A percentile compares a stretch with the other conserved stretches of the same genome.
These are phyloP conservation scores for Entelexis paramagnoliae DNA, from an alignment of 1,139 yeast genomes.

Conservation along the genomic window DNA sequence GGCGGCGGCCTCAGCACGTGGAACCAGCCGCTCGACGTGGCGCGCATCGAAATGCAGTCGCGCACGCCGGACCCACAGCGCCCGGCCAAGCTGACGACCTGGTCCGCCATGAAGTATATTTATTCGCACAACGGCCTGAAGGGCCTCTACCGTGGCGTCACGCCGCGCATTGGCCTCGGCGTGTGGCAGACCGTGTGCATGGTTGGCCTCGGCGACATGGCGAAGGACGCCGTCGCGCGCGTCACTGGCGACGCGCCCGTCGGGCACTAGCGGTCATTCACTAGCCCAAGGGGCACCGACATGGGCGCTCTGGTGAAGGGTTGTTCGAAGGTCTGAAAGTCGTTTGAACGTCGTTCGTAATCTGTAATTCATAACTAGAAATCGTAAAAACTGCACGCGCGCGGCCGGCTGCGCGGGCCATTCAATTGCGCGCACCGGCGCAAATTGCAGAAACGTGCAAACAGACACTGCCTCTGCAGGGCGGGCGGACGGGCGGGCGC, in stretches of 20 bases:
- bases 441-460: no score
- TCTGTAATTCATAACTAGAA: no score
- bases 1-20: slow-evolving; percentile 98
- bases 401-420: no score
- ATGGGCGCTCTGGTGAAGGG: no score
- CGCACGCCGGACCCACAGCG: slow-evolving; percentile 87
- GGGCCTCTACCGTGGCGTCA: slow-evolving; percentile 91
- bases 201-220: slow-evolving; percentile 98
- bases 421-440: no score
- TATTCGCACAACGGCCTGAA: slow-evolving; percentile 71
- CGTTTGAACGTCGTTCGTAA: no score
- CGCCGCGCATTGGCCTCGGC: slow-evolving; percentile 93
- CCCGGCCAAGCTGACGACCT: slow-evolving; percentile 79
- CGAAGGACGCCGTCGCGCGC: slow-evolving; percentile 52
- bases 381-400: no score
- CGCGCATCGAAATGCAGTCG: slow-evolving; percentile 96
- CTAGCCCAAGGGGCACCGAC: no score
- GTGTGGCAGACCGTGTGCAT: slow-evolving; percentile 98
- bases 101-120: slow-evolving; percentile 71
- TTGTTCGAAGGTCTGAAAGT: no score
- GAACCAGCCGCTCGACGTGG: slow-evolving; percentile 98
- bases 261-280: slow-evolving; percentile 30
- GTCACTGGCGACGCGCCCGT: slow-evolving; percentile 47
- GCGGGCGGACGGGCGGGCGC: no score
- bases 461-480: no score